These are phyloP conservation scores for Lepiota venenata DNA, from an alignment of 768 basidiomycete genomes.

Conservation along the genomic window DNA sequence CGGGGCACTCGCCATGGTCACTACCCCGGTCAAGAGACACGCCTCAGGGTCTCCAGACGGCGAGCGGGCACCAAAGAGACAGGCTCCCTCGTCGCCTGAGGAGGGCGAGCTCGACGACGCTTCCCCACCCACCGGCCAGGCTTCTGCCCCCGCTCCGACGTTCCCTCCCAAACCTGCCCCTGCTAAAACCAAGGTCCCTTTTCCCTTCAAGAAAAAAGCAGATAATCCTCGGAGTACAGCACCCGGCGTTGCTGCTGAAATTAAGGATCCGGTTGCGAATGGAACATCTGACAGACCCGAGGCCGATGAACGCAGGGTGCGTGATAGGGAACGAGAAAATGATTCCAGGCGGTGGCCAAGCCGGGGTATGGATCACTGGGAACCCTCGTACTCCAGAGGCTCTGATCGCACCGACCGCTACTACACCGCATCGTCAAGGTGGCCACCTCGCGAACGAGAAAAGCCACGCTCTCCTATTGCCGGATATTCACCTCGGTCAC, in stretches of 20 bases:
- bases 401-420: constrained; percentile 11
- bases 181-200: constrained; percentile 52
- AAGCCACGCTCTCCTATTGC: constrained; percentile 23
- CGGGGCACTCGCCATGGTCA: background rate
- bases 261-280: constrained; percentile 18
- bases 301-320: constrained; percentile 41
- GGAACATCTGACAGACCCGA: constrained; percentile 36
- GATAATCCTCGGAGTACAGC: constrained; percentile 20
- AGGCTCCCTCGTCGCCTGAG: constrained; percentile 66
- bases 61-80: constrained; percentile 52
- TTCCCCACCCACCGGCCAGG: constrained; percentile 16
- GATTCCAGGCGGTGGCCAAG: constrained; percentile 23
- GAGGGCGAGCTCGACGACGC: constrained; percentile 80
- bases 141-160: constrained; percentile 23
- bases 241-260: constrained; percentile 2
- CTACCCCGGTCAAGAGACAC: constrained; percentile 44
- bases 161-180: constrained; percentile 33
- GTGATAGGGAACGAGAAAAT: constrained; percentile 24
- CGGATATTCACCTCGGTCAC: constrained; percentile 23
- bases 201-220: constrained; percentile 69
- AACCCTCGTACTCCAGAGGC: constrained; percentile 17
- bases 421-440: constrained; percentile 5
- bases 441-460: constrained; percentile 20
- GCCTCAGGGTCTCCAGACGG: constrained; percentile 52
- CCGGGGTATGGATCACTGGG: constrained; percentile 34